These are phyloP conservation scores for Globisporangium cylindrosporum DNA, from an alignment of 352 stramenopile genomes.

Conservation along the genomic window DNA sequence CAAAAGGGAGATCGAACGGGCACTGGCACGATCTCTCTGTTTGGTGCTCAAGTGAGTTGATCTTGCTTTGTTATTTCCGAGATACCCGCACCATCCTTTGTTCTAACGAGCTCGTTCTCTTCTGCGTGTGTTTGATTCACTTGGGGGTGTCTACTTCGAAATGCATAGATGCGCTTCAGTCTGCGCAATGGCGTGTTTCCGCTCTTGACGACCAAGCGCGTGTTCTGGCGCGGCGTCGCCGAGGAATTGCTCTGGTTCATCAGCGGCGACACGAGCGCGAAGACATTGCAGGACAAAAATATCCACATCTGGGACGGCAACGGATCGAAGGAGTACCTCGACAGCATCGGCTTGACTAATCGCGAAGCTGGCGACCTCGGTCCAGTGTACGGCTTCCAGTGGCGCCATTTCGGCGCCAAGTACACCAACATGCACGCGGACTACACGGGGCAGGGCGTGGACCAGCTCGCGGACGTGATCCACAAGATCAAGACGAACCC, in stretches of 20 bases:
- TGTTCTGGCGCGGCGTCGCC: slow-evolving; percentile 98
- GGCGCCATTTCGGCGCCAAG: slow-evolving; percentile 98
- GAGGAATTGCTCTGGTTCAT: slow-evolving; percentile 99
- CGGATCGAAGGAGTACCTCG: slow-evolving; percentile 94
- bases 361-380: slow-evolving; percentile 97
- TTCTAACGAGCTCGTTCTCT: slow-evolving; percentile 3
- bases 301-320: slow-evolving; percentile 99
- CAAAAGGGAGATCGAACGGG: slow-evolving; percentile 96
- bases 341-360: slow-evolving; percentile 90
- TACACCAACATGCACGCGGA: slow-evolving; percentile 98
- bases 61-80: background rate
- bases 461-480: slow-evolving; percentile 98
- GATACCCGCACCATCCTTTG: too few species aligned
- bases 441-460: slow-evolving; percentile 97
- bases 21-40: slow-evolving; percentile 98
- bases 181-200: slow-evolving; percentile 95
- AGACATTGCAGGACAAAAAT: slow-evolving; percentile 95
- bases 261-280: slow-evolving; percentile 95
- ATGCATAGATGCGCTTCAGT: slow-evolving; percentile 88
- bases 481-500: slow-evolving; percentile 97
- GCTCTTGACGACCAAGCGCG: slow-evolving; percentile 98
- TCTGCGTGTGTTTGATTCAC: background rate
- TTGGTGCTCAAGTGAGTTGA: slow-evolving; percentile 93
- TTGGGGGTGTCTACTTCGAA: too few species aligned
- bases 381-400: slow-evolving; percentile 98